Evolutionary conservation across 148 eudicot genomes (phyloP), one percentile per base, ranked within the genome.

Genomic region (Rhododendron kiyosumense): DNA sequence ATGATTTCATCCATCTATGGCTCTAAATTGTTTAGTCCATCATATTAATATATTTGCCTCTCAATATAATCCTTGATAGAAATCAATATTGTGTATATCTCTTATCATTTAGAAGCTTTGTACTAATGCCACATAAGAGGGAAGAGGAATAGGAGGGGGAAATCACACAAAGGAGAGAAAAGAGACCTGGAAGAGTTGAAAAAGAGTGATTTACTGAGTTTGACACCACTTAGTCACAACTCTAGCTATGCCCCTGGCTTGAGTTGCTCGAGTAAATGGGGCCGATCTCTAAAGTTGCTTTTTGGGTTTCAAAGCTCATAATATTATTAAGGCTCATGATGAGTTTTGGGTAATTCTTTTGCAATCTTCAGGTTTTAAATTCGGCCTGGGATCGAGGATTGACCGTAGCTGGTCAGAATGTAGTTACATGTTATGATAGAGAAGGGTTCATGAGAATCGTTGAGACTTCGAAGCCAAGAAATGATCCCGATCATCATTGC

Each of bases 351-450:
- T 34, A 32, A 54, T 18, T 36, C 32, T 81, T 83, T 86, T 78
- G 43, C 8, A 8, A 83, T 63, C 32, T 45, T 81, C 91, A 93
- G 95, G 89, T 93, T 84, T 45, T 94, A 82, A 94, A 92, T 84
- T 87, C 90, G 10, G 97, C 93, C 2, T 94, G 97, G 97, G 95
- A 94, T 84, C 79, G 83, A 77, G 95, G 93, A 69, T 84, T 93
- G 81, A 79, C 84, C 84, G 88, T 94, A 78, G 92, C 92, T 84
- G 95, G 95, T 81, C 92, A 94, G 85, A 94, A 90, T 88, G 91
- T 89, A 69, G 86, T 85, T 84, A 90, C 93, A 75, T 92, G 93
- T 86, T 91, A 87, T 88, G 94, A 93, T 84, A 92, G 90, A 88
- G 95, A 89, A 86, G 91, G 90, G 75, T 92, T 87, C 83, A 74